Percentiles rank a stretch among this genome's conserved stretches.
Evolutionary conservation across 139 green algal genomes (phyloP).

Genomic region (Chlamydomonas sphaeroides): DNA sequence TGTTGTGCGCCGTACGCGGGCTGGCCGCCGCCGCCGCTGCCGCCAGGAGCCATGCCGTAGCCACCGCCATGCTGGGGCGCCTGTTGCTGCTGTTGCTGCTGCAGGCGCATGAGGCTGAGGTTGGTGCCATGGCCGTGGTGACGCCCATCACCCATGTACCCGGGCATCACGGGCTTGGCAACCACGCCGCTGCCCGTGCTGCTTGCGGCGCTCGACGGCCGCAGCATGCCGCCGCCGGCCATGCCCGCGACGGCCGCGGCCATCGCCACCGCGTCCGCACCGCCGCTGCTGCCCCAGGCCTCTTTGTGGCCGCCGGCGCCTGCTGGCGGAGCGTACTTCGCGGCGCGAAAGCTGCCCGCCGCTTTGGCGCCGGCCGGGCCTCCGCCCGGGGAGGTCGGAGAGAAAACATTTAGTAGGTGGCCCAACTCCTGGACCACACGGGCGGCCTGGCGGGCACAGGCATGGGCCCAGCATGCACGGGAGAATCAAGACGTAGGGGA

Average conservation of each 20-base stretch:
- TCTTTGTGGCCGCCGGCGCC: conserved; percentile 8
- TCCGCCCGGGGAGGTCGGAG: conserved; percentile 3
- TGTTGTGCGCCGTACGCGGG: background rate
- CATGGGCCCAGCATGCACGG: too few species aligned
- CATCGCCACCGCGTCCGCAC: background rate
- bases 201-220: conserved; percentile 24
- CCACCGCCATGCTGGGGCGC: background rate
- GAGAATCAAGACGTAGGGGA: too few species aligned
- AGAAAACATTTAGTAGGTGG: conserved; percentile 34
- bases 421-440: conserved; percentile 27
- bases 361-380: background rate
- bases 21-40: background rate
- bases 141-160: conserved; percentile 11
- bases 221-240: background rate
- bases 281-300: conserved; percentile 36
- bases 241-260: background rate
- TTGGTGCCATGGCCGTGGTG: conserved; percentile 22
- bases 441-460: background rate
- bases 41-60: background rate
- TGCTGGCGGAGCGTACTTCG: background rate
- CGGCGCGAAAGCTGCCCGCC: conserved; percentile 22
- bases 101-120: conserved; percentile 41
- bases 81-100: conserved; percentile 37
- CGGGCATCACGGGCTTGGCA: conserved; percentile 22
- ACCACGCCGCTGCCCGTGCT: background rate